Percentiles rank a stretch among this genome's conserved stretches.
Evolutionary conservation across 2,329 filamentous ascomycete species (phyloP).

Genomic region (Tolypocladium capitatum): DNA sequence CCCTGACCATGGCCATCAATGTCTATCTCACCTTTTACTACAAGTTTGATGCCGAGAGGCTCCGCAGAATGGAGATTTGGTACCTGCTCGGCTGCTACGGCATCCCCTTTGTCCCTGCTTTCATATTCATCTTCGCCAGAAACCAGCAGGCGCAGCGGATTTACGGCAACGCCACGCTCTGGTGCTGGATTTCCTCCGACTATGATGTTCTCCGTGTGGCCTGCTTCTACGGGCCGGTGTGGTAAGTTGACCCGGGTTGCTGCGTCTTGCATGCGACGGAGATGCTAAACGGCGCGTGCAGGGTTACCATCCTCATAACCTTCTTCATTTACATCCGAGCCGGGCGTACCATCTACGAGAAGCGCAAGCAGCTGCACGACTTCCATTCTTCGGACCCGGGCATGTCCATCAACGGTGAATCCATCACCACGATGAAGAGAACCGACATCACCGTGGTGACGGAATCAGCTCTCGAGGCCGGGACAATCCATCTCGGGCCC

Average conservation of each 20-base stretch:
- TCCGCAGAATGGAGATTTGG: slow-evolving; percentile 55
- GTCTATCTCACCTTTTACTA: slow-evolving; percentile 71
- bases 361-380: slow-evolving; percentile 46
- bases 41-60: slow-evolving; percentile 51
- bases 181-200: slow-evolving; percentile 62
- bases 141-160: slow-evolving; percentile 38
- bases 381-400: slow-evolving; percentile 36
- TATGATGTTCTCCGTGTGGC: slow-evolving; percentile 64
- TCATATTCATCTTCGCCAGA: slow-evolving; percentile 53
- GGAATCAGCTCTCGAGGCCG: slow-evolving; percentile 22
- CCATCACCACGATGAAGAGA: slow-evolving; percentile 37
- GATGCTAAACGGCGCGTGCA: slow-evolving; percentile 13
- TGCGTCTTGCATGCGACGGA: slow-evolving; percentile 2
- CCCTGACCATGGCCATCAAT: slow-evolving; percentile 70
- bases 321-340: slow-evolving; percentile 53
- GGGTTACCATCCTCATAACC: slow-evolving; percentile 48
- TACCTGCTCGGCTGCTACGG: slow-evolving; percentile 63
- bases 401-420: slow-evolving; percentile 25
- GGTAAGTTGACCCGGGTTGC: slow-evolving; percentile 29
- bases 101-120: slow-evolving; percentile 53
- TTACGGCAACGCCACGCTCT: slow-evolving; percentile 63
- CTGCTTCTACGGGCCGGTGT: slow-evolving; percentile 61
- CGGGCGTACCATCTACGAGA: slow-evolving; percentile 54
- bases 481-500: too few species aligned
- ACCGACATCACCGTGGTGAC: slow-evolving; percentile 53